phyloP scores from a whole-genome alignment of 345 rosid genomes.

The Linum tenue region DNA sequence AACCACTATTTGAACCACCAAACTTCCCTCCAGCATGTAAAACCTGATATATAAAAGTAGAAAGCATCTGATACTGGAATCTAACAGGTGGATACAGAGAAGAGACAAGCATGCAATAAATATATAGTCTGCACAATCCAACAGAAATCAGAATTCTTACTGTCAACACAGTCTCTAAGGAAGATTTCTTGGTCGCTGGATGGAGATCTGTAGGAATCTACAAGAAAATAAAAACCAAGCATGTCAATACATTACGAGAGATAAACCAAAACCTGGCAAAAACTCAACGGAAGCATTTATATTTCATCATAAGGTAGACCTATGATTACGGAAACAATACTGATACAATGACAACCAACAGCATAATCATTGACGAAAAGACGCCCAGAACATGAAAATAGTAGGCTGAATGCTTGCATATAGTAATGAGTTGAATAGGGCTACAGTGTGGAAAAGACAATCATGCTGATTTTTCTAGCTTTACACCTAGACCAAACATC shows the following conservation, averaged over 20 bases:
- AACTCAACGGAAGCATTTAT: background rate
- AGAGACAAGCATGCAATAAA: background rate
- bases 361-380: background rate
- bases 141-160: constrained; percentile 25
- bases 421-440: background rate
- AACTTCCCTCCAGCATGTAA: constrained; percentile 98
- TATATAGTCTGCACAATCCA: background rate
- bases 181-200: constrained; percentile 83
- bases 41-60: constrained; percentile 39
- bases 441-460: background rate
- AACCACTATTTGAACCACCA: constrained; percentile 96
- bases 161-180: constrained; percentile 97
- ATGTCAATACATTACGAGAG: constrained; percentile 6
- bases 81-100: background rate
- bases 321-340: background rate
- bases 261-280: background rate
- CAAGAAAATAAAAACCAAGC: constrained; percentile 20
- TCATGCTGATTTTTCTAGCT: background rate
- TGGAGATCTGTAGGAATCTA: constrained; percentile 98
- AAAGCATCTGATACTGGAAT: background rate
- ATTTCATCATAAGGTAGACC: background rate
- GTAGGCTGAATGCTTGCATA: background rate
- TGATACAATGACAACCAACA: background rate
- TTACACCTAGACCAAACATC: too few relatives aligned
- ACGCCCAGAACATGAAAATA: background rate